Base-by-base conservation (phyloP, 371 early-diverging fungal genomes). In the Syncephalastrum monosporum region DNA sequence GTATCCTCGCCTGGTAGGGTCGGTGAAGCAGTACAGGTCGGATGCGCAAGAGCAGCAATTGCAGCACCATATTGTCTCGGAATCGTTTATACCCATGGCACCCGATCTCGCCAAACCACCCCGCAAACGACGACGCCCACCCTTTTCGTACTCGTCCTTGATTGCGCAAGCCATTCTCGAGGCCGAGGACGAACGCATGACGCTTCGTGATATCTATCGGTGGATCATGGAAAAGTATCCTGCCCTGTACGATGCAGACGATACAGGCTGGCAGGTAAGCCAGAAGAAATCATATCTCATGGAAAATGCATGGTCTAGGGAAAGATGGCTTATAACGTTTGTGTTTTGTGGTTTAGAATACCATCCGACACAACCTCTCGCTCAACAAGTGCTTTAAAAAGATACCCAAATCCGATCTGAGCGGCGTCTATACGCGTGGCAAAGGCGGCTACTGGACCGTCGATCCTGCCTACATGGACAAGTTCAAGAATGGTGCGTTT, bases 291-390 rank as follows among this genome's bases (percentile, higher is more conserved):
- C n/a, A n/a, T n/a, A n/a, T n/a, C n/a, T n/a, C n/a, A n/a, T n/a
- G n/a, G n/a, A n/a, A 50, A 13, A 29, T 50, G 23, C 1, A 21
- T 0, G 21, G 21, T 21, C 21, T 21, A 21, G 21, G 21, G 21
- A 21, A 21, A 21, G 21, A 21, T 21, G 0, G 21, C 21, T 21
- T 21, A 21, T 21, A 0, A 1, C 21, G 2, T 46, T 12, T 55
- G 15, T 46, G 2, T 27, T n/a, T n/a, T n/a, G n/a, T n/a, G n/a
- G 17, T 49, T 16, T 53, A 91, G 74, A 91, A 91, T 72, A 85
- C 88, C 0, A 89, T 91, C 15, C 70, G 92, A 5, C 92, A 91
- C 72, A 91, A 91, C 56, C 71, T 91, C 15, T 87, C 88, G 5
- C 69, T 91, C 29, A 91, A 91, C 64, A 77, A 79, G 52, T 82